Evolutionary conservation across 1,284 basidiomycete species (phyloP), one percentile per base, ranked within the genome.

Genomic region (Porogramme epimiltina): DNA sequence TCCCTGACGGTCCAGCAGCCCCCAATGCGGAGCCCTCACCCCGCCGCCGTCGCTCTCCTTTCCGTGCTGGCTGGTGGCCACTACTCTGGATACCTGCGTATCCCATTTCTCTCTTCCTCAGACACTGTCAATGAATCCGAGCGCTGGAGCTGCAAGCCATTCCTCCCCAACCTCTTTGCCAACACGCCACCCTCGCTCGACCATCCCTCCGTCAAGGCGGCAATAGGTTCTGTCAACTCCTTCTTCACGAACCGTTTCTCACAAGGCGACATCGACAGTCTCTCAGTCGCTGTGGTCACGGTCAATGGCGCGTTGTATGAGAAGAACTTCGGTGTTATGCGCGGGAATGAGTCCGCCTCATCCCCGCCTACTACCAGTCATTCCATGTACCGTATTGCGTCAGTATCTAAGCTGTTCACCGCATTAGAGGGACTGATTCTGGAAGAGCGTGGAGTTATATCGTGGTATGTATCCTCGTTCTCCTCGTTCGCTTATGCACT

Each of bases 321-420:
- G 47, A 25, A 37, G 23, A 54, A 57, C 24, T 55, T 55, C 4
- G 57, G 60, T 2, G 52, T 56, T 22, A 49, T 45, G n/a, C 49
- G 53, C 19, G 60, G 51, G 0, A 59, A 59, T 40, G 57, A 59
- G 46, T 47, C 51, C 2, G 24, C 20, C 20, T 37, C 34, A 5
- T 52, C 56, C 4, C 45, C 50, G 9, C 47, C 47, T 3, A 54
- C 52, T 10, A 52, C 47, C 5, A 50, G 54, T 22, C 59, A 58
- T 26, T 56, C 54, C 3, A 24, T 46, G 8, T 56, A 56, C 36
- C 52, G 56, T 25, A 65, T 80, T 19, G 77, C 76, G 0, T 78
- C 74, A 37, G 71, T 79, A 45, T 72, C 74, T 3, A 81, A 80
- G 59, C 63, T 80, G 55, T 79, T 79, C 57, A 71, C 72, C 5